Evolutionary conservation across 2,329 filamentous ascomycete species (phyloP).

Genomic region (Ophiocordyceps robertsii): DNA sequence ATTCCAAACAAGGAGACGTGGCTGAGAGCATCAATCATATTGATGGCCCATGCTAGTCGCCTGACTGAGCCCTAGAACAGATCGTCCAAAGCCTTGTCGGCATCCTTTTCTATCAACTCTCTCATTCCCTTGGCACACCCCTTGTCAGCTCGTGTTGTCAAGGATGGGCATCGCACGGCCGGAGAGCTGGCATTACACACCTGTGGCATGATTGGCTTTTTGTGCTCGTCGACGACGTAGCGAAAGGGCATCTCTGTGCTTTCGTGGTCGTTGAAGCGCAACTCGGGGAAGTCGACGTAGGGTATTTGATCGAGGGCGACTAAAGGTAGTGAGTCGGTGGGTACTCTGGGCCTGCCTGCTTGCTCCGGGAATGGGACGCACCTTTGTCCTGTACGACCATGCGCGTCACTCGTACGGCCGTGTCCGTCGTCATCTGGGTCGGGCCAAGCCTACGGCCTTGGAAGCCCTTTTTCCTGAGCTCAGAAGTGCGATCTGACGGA

Average conservation of each 20-base stretch:
- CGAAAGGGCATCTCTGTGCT: conserved; percentile 97
- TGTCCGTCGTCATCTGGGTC: conserved; percentile 97
- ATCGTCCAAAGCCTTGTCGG: conserved; percentile 82
- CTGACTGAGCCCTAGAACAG: conserved; percentile 44
- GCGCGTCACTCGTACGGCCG: conserved; percentile 84
- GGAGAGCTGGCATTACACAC: conserved; percentile 37
- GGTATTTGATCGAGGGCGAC: conserved; percentile 65
- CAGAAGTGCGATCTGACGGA: conserved; percentile 76
- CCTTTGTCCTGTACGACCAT: conserved; percentile 76
- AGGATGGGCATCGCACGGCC: background rate
- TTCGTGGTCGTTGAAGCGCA: conserved; percentile 82
- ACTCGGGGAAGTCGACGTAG: conserved; percentile 79
- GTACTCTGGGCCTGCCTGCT: too few species aligned
- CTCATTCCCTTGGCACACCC: conserved; percentile 62
- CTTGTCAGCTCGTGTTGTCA: conserved; percentile 9
- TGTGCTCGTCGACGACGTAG: conserved; percentile 67
- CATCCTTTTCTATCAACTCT: conserved; percentile 83
- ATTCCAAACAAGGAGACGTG: too few species aligned
- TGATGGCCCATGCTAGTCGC: background rate
- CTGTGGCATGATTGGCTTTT: conserved; percentile 80
- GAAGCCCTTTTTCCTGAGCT: conserved; percentile 88
- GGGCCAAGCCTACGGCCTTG: conserved; percentile 75
- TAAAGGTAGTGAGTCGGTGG: conserved; percentile 20
- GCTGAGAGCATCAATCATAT: too few species aligned
- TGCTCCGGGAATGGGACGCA: conserved; percentile 24